Evolutionary conservation across 805 yeast species (phyloP).

Genomic region (Pichia kluyveri): DNA sequence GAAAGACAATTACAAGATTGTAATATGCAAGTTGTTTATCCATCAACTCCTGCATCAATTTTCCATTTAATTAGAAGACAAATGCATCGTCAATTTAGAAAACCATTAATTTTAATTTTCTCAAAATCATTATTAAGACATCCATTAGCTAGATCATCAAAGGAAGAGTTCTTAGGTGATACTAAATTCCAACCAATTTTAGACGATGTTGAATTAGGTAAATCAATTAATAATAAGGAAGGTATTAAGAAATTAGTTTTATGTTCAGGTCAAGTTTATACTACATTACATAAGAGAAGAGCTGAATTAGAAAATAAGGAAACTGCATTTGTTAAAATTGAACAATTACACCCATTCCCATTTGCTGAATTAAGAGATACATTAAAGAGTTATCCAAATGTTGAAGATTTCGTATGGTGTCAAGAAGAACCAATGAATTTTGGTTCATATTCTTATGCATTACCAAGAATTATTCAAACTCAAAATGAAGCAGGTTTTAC

Average conservation of each 20-base stretch:
- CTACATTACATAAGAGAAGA: conserved; percentile 87
- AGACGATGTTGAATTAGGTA: conserved; percentile 84
- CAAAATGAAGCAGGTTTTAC: conserved; percentile 65
- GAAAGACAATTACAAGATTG: conserved; percentile 98
- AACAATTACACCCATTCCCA: conserved; percentile 99
- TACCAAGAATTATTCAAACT: conserved; percentile 76
- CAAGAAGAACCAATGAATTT: conserved; percentile 99
- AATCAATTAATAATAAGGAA: conserved; percentile 62
- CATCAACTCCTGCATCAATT: conserved; percentile 93
- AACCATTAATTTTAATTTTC: conserved; percentile 79
- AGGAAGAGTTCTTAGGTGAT: conserved; percentile 82
- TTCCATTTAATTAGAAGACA: conserved; percentile 98
- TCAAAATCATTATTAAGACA: conserved; percentile 93
- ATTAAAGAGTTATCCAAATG: conserved; percentile 67
- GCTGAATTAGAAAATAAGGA: conserved; percentile 63
- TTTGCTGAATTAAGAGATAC: conserved; percentile 85
- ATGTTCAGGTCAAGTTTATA: conserved; percentile 89
- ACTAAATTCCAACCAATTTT: conserved; percentile 93
- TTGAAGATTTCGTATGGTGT: conserved; percentile 88
- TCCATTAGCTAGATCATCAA: conserved; percentile 86
- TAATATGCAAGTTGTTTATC: conserved; percentile 96
- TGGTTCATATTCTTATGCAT: conserved; percentile 76
- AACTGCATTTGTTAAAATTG: conserved; percentile 83
- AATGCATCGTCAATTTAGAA: conserved; percentile 98
- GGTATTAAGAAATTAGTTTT: conserved; percentile 83